These are phyloP conservation scores for Takakia lepidozioides DNA, from an alignment of 225 moss, liverwort and hornwort genomes.

Conservation along the genomic window DNA sequence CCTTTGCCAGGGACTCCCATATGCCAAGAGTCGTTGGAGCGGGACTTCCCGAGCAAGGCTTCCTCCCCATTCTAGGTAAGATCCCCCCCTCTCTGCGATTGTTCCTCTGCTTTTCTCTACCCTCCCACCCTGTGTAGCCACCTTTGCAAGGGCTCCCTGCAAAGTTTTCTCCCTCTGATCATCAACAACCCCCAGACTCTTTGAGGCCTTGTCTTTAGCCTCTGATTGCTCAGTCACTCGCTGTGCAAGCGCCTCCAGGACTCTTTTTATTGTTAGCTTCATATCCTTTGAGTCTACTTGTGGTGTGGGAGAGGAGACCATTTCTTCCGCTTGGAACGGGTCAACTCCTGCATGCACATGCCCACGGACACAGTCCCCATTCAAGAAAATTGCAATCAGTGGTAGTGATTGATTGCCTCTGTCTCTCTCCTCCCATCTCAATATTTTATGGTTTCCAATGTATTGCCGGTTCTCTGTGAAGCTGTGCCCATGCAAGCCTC, in stretches of 20 bases:
- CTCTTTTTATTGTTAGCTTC: slow-evolving; percentile 43
- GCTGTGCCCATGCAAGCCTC: no score
- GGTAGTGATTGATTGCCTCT: no score
- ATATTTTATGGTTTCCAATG: no score
- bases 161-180: slow-evolving; percentile 14
- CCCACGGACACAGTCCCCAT: no score
- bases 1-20: slow-evolving; percentile 44
- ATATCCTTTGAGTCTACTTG: slow-evolving; percentile 14
- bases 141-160: slow-evolving; percentile 8
- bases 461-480: no score
- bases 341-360: no score
- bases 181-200: slow-evolving; percentile 8
- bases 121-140: slow-evolving; percentile 39
- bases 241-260: slow-evolving; percentile 37
- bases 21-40: slow-evolving; percentile 20
- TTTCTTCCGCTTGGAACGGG: no score
- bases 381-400: no score
- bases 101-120: slow-evolving; percentile 23
- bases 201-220: slow-evolving; percentile 1
- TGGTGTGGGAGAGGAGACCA: no score
- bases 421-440: no score
- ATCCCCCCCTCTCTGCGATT: slow-evolving; percentile 25
- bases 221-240: slow-evolving; percentile 26
- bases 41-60: slow-evolving; percentile 33
- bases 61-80: slow-evolving; percentile 43